Percentiles rank a stretch among this genome's conserved stretches.
Evolutionary conservation across 208 protist species (phyloP).

Genomic region (Balamuthia mandrillaris): DNA sequence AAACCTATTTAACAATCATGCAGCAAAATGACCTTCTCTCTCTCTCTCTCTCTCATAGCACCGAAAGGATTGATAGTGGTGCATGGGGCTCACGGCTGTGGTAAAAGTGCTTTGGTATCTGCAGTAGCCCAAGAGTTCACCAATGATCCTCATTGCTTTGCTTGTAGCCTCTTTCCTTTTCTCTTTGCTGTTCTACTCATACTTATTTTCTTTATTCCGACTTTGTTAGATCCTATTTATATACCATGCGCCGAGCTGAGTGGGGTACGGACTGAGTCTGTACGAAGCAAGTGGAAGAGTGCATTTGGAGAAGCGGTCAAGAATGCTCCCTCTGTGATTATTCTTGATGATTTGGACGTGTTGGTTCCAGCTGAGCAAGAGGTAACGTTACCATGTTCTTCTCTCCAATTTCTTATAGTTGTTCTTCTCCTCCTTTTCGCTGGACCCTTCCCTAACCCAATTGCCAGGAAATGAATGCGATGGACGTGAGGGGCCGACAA

Average conservation of each 20-base stretch:
- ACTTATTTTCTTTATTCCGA: background rate
- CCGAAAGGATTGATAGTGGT: conserved; percentile 20
- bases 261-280: background rate
- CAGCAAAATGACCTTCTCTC: background rate
- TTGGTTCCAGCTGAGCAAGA: background rate
- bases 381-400: background rate
- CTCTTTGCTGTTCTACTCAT: background rate
- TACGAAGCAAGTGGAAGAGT: background rate
- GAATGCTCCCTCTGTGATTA: background rate
- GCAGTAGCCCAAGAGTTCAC: conserved; percentile 12
- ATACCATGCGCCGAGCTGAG: background rate
- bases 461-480: no score
- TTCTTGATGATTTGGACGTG: background rate
- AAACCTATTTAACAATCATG: background rate
- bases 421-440: no score
- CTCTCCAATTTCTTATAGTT: background rate
- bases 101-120: conserved; percentile 13
- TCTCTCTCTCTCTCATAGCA: background rate
- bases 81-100: conserved; percentile 34
- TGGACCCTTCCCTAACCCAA: no score
- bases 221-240: background rate
- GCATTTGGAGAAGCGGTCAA: background rate
- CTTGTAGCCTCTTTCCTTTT: background rate
- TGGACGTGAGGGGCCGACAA: no score
- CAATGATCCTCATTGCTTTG: background rate